phyloP scores from a whole-genome alignment of 495 filamentous ascomycete species.

The Podospora didyma region DNA sequence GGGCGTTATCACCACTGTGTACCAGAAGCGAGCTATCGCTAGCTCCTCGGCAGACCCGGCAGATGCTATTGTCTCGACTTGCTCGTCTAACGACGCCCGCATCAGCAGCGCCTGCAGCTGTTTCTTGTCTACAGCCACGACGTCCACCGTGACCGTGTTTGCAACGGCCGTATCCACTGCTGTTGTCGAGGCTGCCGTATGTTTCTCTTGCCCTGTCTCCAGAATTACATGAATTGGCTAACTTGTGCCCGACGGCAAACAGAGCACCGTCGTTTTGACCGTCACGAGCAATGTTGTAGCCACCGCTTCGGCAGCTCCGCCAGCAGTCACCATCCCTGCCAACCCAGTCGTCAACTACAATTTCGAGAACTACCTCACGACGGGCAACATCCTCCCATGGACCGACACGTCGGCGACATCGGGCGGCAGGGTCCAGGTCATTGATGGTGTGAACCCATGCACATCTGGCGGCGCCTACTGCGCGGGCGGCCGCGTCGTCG shows the following conservation, averaged over 20 bases:
- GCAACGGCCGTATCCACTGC: constrained; percentile 8
- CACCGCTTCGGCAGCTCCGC: constrained; percentile 7
- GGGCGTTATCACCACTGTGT: constrained; percentile 9
- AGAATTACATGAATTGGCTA: background rate
- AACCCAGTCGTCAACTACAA: constrained; percentile 11
- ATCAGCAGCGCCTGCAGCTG: constrained; percentile 25
- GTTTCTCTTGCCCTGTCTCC: background rate
- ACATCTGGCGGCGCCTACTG: background rate
- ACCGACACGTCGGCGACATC: background rate
- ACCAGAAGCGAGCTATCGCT: constrained; percentile 4
- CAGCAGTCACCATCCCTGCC: constrained; percentile 7
- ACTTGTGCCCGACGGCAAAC: background rate
- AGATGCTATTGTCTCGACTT: constrained; percentile 11
- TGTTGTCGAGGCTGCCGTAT: constrained; percentile 6
- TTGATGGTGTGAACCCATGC: constrained; percentile 21
- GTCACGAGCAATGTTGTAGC: constrained; percentile 9
- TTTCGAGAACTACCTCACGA: constrained; percentile 11
- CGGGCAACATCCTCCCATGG: constrained; percentile 18
- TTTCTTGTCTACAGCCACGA: constrained; percentile 12
- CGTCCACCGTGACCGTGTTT: constrained; percentile 14
- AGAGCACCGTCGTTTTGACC: constrained; percentile 10
- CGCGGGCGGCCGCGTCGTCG: constrained; percentile 12
- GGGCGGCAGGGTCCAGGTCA: constrained; percentile 11
- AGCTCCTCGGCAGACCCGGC: background rate
- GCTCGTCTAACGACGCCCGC: constrained; percentile 5